phyloP scores from a whole-genome alignment of 495 filamentous ascomycete genomes.

The Chaetomium tenue region DNA sequence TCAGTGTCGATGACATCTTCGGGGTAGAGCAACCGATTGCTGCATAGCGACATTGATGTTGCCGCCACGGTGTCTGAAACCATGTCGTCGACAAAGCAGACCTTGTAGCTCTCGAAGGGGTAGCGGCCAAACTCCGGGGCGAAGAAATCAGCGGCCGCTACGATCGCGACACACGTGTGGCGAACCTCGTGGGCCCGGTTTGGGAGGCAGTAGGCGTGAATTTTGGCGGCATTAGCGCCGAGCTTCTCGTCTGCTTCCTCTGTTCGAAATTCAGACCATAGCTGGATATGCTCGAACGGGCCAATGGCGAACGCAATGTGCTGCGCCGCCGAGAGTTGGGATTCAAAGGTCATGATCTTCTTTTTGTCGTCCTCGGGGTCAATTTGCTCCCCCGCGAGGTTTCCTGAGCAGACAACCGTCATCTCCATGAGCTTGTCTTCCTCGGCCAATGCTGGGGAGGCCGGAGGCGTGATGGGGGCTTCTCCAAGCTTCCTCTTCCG shows the following conservation, averaged over 20 bases:
- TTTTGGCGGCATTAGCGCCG: conserved; percentile 73
- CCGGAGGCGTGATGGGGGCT: conserved; percentile 32
- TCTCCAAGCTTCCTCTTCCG: conserved; percentile 41
- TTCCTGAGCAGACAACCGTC: conserved; percentile 84
- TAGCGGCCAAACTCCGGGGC: conserved; percentile 80
- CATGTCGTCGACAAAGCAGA: conserved; percentile 92
- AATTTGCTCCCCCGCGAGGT: conserved; percentile 74
- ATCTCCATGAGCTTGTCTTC: conserved; percentile 86
- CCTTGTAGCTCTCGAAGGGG: conserved; percentile 81
- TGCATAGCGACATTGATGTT: conserved; percentile 84
- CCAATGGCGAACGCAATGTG: conserved; percentile 91
- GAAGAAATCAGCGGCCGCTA: conserved; percentile 76
- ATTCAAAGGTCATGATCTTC: conserved; percentile 80
- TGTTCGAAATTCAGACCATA: conserved; percentile 78
- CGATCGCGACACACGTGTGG: conserved; percentile 65
- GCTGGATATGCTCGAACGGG: conserved; percentile 88
- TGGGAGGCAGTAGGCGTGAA: conserved; percentile 89
- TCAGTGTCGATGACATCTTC: conserved; percentile 78
- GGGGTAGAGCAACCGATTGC: conserved; percentile 78
- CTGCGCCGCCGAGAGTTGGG: conserved; percentile 66
- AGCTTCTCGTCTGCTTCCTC: conserved; percentile 88
- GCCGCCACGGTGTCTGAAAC: conserved; percentile 66
- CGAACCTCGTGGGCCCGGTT: conserved; percentile 72
- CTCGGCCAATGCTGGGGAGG: conserved; percentile 47
- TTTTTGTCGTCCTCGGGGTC: conserved; percentile 71